Evolutionary conservation across 2,329 filamentous ascomycete species (phyloP).

Genomic region (Calonectria honghensis): DNA sequence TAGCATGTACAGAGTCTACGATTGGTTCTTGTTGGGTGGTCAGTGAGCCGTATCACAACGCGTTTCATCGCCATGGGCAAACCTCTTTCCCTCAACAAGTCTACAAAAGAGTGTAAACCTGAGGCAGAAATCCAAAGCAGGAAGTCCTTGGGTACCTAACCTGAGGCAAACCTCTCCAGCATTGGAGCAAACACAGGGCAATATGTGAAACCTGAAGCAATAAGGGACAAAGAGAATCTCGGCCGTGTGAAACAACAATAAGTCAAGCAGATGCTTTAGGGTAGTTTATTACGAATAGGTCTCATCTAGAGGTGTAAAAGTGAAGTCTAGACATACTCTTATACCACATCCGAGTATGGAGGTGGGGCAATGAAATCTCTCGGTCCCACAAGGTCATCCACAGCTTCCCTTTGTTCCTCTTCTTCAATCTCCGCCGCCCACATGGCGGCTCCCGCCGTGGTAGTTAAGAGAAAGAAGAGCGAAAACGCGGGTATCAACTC

Average conservation of each 20-base stretch:
- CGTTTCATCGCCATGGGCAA: neutral
- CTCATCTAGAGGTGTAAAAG: neutral
- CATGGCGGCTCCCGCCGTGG: slow-evolving; percentile 87
- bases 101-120: neutral
- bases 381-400: slow-evolving; percentile 34
- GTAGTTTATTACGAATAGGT: too few relatives aligned
- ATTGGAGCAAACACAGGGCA: neutral
- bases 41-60: neutral
- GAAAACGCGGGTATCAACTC: slow-evolving; percentile 92
- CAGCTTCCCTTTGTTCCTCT: slow-evolving; percentile 59
- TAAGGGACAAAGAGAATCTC: neutral
- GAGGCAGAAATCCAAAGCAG: neutral
- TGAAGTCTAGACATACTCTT: neutral
- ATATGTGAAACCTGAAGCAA: neutral
- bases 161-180: neutral
- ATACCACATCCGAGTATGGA: slow-evolving; percentile 55
- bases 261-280: neutral
- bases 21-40: slow-evolving; percentile 5
- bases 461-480: slow-evolving; percentile 96
- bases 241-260: neutral
- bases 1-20: neutral
- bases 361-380: slow-evolving; percentile 52
- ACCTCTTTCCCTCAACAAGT: slow-evolving; percentile 18
- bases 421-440: slow-evolving; percentile 90
- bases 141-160: neutral